A percentile compares a stretch with the other conserved stretches of the same genome.
Evolutionary conservation across 2,329 filamentous ascomycete genomes (phyloP).

Genomic region (Dactylonectria estremocensis): DNA sequence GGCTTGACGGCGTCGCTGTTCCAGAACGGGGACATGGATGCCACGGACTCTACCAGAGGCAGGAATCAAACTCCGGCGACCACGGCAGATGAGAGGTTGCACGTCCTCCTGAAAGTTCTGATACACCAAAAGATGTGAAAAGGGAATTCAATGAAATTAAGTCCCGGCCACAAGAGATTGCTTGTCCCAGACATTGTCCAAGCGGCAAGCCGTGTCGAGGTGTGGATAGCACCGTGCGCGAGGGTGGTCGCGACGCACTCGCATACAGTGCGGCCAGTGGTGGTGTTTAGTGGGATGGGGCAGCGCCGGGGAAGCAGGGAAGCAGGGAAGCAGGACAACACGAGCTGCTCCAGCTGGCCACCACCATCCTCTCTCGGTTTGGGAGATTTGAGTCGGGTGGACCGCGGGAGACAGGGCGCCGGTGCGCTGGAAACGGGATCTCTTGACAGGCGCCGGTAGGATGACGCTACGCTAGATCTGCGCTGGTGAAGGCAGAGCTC

Average conservation of each 20-base stretch:
- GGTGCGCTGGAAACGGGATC: slow-evolving; percentile 52
- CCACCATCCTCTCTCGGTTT: slow-evolving; percentile 38
- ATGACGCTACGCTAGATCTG: slow-evolving; percentile 47
- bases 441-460: slow-evolving; percentile 47
- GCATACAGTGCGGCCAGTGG: slow-evolving; percentile 47
- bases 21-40: slow-evolving; percentile 43
- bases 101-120: slow-evolving; percentile 12
- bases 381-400: slow-evolving; percentile 46
- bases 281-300: slow-evolving; percentile 7
- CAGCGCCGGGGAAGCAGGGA: slow-evolving; percentile 26
- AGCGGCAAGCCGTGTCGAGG: slow-evolving; percentile 45
- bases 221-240: slow-evolving; percentile 30
- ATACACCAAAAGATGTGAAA: slow-evolving; percentile 36
- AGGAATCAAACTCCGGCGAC: slow-evolving; percentile 34
- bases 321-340: slow-evolving; percentile 28
- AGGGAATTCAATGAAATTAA: slow-evolving; percentile 50
- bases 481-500: slow-evolving; percentile 37
- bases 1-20: slow-evolving; percentile 36
- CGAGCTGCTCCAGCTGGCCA: slow-evolving; percentile 36
- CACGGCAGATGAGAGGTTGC: slow-evolving; percentile 37
- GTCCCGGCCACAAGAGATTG: slow-evolving; percentile 45
- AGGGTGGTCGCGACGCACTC: slow-evolving; percentile 14
- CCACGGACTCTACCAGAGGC: slow-evolving; percentile 42
- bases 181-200: slow-evolving; percentile 41
- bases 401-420: slow-evolving; percentile 48